A percentile compares a stretch with the other conserved stretches of the same genome.
Conservation (phyloP, 768 basidiomycete species). For the Peribolospora baueri region DNA sequence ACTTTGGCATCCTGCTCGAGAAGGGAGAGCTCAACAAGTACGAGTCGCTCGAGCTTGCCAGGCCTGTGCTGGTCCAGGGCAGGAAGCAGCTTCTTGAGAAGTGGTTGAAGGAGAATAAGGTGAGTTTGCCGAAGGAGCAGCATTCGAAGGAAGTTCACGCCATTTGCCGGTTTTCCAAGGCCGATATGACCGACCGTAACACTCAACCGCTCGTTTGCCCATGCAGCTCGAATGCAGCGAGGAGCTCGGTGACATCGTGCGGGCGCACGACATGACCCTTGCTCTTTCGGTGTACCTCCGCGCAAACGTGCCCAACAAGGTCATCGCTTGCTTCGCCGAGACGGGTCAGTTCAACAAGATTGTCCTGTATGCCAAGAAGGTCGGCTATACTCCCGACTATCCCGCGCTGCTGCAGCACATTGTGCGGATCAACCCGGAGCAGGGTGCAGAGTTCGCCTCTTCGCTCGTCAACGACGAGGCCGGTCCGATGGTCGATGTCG, state of each 20-base stretch:
- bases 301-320: slow-evolving; percentile 94
- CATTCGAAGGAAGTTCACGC: neutral
- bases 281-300: slow-evolving; percentile 92
- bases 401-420: slow-evolving; percentile 77
- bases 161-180: neutral
- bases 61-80: slow-evolving; percentile 84
- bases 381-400: slow-evolving; percentile 79
- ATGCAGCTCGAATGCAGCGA: slow-evolving; percentile 82
- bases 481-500: slow-evolving; percentile 78
- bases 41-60: slow-evolving; percentile 82
- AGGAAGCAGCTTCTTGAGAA: slow-evolving; percentile 93
- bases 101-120: slow-evolving; percentile 99
- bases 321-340: slow-evolving; percentile 96
- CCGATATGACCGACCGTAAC: neutral
- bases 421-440: slow-evolving; percentile 88
- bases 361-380: slow-evolving; percentile 88
- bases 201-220: neutral
- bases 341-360: slow-evolving; percentile 98
- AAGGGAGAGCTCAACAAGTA: slow-evolving; percentile 93
- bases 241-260: slow-evolving; percentile 90
- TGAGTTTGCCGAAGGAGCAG: slow-evolving; percentile 15
- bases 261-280: slow-evolving; percentile 82
- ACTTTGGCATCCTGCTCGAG: slow-evolving; percentile 95
- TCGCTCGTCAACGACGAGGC: slow-evolving; percentile 79
- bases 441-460: slow-evolving; percentile 92